phyloP scores from a whole-genome alignment of 768 basidiomycete genomes.

The Stropharia rugosoannulata region DNA sequence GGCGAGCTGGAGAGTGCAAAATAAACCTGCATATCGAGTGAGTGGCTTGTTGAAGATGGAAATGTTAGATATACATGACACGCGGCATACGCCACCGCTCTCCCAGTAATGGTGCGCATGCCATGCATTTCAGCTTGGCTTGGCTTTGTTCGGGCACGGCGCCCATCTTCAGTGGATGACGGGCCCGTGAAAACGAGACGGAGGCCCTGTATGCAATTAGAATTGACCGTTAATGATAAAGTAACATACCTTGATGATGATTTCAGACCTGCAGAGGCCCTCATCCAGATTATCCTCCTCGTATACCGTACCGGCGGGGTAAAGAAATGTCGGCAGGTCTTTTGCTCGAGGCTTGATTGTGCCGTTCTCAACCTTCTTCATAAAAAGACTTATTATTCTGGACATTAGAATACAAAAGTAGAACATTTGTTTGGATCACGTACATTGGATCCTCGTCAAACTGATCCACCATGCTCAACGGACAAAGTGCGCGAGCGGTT shows the following conservation, averaged over 20 bases:
- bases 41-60: background rate
- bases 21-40: background rate
- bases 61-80: background rate
- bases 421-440: too few relatives aligned
- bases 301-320: background rate
- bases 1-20: background rate
- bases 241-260: background rate
- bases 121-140: background rate
- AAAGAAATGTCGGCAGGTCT: background rate
- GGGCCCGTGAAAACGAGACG: background rate
- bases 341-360: background rate
- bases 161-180: background rate
- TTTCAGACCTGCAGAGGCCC: background rate
- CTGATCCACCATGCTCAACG: too few relatives aligned
- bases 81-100: background rate
- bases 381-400: background rate
- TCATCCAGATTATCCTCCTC: background rate
- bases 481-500: too few relatives aligned
- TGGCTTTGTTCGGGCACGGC: background rate
- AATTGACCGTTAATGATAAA: background rate
- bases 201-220: background rate
- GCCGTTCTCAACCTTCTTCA: background rate
- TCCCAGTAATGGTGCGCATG: background rate
- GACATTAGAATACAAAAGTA: background rate
- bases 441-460: too few relatives aligned